These are phyloP conservation scores for Paracoccidioides lutzii DNA, from an alignment of 2,329 filamentous ascomycete genomes.

Conservation along the genomic window DNA sequence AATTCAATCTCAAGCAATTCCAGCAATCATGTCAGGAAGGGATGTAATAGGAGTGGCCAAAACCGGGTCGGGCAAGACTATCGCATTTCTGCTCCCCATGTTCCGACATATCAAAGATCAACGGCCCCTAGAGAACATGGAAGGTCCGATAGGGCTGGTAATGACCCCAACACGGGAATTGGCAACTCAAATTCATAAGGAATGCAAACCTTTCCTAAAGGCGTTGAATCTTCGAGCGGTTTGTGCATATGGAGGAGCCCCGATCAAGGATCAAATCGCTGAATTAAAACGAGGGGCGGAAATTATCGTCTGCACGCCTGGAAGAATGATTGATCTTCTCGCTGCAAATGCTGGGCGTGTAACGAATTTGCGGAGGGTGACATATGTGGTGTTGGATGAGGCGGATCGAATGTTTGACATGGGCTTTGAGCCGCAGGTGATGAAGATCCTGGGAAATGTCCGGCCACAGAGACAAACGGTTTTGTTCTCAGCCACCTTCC, in stretches of 20 bases:
- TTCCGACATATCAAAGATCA: slow-evolving; percentile 97
- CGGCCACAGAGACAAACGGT: slow-evolving; percentile 88
- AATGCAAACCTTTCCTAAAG: slow-evolving; percentile 89
- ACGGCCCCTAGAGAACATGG: slow-evolving; percentile 61
- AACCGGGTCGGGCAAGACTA: slow-evolving; percentile 93
- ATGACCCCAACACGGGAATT: slow-evolving; percentile 92
- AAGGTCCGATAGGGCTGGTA: slow-evolving; percentile 78
- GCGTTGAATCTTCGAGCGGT: slow-evolving; percentile 73
- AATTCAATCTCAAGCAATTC: slow-evolving; percentile 90
- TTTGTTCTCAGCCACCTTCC: slow-evolving; percentile 93
- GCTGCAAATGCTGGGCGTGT: slow-evolving; percentile 90
- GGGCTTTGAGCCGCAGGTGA: slow-evolving; percentile 97
- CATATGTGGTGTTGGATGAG: slow-evolving; percentile 91
- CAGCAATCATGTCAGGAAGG: slow-evolving; percentile 86
- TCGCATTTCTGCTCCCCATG: slow-evolving; percentile 92
- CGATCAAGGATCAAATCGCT: slow-evolving; percentile 95
- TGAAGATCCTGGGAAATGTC: slow-evolving; percentile 88
- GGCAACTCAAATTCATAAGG: slow-evolving; percentile 82
- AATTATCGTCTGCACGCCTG: slow-evolving; percentile 88
- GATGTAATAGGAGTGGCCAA: slow-evolving; percentile 96
- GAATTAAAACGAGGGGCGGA: slow-evolving; percentile 91
- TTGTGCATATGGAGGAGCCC: slow-evolving; percentile 86
- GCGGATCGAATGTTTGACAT: slow-evolving; percentile 99
- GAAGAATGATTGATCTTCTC: slow-evolving; percentile 87
- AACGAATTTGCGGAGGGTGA: slow-evolving; percentile 76